phyloP scores from a whole-genome alignment of 2,329 filamentous ascomycete species.

The Aspergillus bombycis region DNA sequence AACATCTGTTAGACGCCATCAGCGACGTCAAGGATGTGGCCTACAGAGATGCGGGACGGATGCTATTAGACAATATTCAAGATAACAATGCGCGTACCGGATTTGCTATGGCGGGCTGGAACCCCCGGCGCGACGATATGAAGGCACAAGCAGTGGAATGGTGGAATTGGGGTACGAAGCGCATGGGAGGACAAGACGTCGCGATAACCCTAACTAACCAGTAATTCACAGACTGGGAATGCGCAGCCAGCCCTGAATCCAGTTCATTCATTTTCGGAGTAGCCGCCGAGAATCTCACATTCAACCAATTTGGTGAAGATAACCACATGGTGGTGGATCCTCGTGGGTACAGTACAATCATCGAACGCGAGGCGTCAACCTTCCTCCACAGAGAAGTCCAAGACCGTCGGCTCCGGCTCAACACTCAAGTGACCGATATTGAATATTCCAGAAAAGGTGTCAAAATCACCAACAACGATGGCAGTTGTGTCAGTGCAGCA shows the following conservation, averaged over 20 bases:
- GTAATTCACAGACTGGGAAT: constrained; percentile 58
- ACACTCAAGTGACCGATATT: constrained; percentile 60
- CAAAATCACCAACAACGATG: constrained; percentile 56
- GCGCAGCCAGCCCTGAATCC: constrained; percentile 59
- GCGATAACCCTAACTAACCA: constrained; percentile 2
- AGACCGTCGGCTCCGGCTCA: constrained; percentile 61
- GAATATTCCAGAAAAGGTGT: constrained; percentile 58
- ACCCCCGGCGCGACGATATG: constrained; percentile 57
- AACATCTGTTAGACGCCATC: constrained; percentile 54
- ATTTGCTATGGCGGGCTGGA: constrained; percentile 64
- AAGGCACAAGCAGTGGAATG: constrained; percentile 64
- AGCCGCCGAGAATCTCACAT: constrained; percentile 62
- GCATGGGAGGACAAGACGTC: not conserved
- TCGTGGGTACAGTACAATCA: constrained; percentile 63
- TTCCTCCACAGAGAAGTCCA: constrained; percentile 54
- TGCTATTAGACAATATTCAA: constrained; percentile 63
- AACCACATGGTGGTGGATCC: constrained; percentile 66
- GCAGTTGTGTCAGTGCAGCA: constrained; percentile 60
- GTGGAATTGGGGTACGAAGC: constrained; percentile 50
- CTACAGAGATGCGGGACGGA: constrained; percentile 58
- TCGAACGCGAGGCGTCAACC: constrained; percentile 59
- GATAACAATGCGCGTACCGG: constrained; percentile 64
- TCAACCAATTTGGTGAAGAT: constrained; percentile 63
- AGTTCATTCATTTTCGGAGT: constrained; percentile 60
- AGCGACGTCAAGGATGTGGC: constrained; percentile 51